These are phyloP conservation scores for Hemisphaericaspora xylanilytica DNA, from an alignment of 1,139 yeast genomes.

Conservation along the genomic window DNA sequence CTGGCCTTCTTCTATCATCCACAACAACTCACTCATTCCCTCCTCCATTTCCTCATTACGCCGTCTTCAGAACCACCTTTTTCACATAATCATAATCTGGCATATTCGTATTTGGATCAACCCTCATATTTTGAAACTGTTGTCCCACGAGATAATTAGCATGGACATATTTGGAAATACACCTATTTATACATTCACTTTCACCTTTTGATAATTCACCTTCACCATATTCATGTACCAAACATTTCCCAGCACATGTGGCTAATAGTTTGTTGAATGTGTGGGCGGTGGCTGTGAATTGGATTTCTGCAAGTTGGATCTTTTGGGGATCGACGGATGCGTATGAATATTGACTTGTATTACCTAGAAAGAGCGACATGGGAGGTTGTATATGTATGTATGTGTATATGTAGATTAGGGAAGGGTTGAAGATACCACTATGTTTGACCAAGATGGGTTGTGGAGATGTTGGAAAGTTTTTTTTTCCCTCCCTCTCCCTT, in stretches of 20 bases:
- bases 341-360: slow-evolving; percentile 39
- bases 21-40: background rate
- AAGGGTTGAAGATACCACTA: too few relatives aligned
- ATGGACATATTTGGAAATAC: slow-evolving; percentile 70
- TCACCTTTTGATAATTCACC: slow-evolving; percentile 80
- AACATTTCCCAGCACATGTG: slow-evolving; percentile 67
- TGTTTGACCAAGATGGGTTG: too few relatives aligned
- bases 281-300: slow-evolving; percentile 67
- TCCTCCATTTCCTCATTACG: background rate
- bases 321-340: slow-evolving; percentile 61
- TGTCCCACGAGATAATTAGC: slow-evolving; percentile 63
- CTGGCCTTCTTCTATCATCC: background rate
- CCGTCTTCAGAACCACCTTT: background rate
- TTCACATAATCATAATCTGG: slow-evolving; percentile 31
- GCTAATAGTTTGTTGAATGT: slow-evolving; percentile 61
- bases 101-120: slow-evolving; percentile 34
- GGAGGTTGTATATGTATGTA: slow-evolving; percentile 3
- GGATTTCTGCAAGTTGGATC: slow-evolving; percentile 69
- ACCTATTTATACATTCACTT: slow-evolving; percentile 68
- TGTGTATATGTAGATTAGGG: too few relatives aligned
- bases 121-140: slow-evolving; percentile 30
- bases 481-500: background rate
- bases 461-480: slow-evolving; percentile 3
- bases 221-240: slow-evolving; percentile 74
- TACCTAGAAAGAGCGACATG: slow-evolving; percentile 66